Percentiles rank a stretch among this genome's conserved stretches.
phyloP scores from a whole-genome alignment of 441 rosid genomes.

The Pelargonium fulgidum region DNA sequence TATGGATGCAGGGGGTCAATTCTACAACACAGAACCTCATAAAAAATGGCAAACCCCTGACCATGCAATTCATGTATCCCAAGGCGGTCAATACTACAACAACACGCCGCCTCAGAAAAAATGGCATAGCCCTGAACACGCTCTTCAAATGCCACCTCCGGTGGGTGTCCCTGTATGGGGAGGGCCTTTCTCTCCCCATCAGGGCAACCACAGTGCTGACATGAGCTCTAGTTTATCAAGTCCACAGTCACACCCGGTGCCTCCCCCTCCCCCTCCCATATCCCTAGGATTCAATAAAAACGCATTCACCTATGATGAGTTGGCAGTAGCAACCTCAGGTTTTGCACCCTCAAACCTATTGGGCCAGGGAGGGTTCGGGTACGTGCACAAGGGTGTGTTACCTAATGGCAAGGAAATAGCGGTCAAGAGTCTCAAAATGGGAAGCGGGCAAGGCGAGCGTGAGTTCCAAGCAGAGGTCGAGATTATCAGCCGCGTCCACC shows the following conservation, averaged over 20 bases:
- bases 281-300: slow-evolving; percentile 25
- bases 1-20: too few relatives aligned
- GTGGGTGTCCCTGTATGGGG: neutral
- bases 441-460: slow-evolving; percentile 48
- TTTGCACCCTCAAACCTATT: slow-evolving; percentile 42
- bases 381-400: slow-evolving; percentile 46
- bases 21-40: too few relatives aligned
- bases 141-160: neutral
- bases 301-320: slow-evolving; percentile 34
- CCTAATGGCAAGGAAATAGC: slow-evolving; percentile 38
- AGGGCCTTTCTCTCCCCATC: neutral
- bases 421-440: slow-evolving; percentile 46
- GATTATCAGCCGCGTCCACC: slow-evolving; percentile 45
- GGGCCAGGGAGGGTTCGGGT: slow-evolving; percentile 56
- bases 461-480: slow-evolving; percentile 37
- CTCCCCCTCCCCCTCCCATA: slow-evolving; percentile 2
- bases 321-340: slow-evolving; percentile 36
- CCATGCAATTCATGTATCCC: too few relatives aligned
- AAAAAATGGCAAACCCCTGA: too few relatives aligned
- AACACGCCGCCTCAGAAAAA: neutral
- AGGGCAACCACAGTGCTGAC: neutral
- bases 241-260: slow-evolving; percentile 2
- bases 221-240: neutral
- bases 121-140: neutral
- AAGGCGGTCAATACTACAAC: neutral